phyloP scores from a whole-genome alignment of 2,329 filamentous ascomycete species.

The Aspergillus pseudoviridinutans region DNA sequence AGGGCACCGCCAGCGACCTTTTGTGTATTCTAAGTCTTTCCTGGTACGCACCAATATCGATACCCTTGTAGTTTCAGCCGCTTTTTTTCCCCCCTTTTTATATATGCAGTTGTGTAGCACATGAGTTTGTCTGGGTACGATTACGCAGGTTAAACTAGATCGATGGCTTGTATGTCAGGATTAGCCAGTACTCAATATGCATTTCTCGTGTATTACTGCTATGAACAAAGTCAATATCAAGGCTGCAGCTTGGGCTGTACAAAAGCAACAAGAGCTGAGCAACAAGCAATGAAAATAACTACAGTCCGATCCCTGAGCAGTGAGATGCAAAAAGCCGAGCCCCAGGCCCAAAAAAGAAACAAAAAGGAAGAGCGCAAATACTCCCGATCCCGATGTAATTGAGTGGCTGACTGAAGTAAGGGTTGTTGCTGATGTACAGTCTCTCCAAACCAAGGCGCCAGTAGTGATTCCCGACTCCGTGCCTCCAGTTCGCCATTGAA shows the following conservation, averaged over 20 bases:
- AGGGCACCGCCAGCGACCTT: conserved; percentile 3
- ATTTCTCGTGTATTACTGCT: neutral
- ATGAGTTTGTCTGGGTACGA: neutral
- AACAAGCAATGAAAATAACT: neutral
- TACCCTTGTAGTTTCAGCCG: conserved; percentile 30
- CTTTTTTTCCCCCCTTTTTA: neutral
- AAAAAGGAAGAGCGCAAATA: neutral
- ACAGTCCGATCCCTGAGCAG: no score
- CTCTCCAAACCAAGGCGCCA: neutral
- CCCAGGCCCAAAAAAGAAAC: neutral
- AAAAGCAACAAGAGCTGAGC: neutral
- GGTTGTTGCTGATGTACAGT: conserved; percentile 4
- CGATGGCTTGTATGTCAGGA: neutral
- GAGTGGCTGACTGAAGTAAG: neutral
- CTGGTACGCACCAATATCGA: conserved; percentile 31
- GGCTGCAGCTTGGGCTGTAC: neutral
- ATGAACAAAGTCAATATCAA: neutral
- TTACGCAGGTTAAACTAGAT: neutral
- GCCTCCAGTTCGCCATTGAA: neutral
- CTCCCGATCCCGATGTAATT: neutral
- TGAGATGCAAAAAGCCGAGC: no score
- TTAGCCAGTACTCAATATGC: neutral
- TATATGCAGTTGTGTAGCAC: neutral
- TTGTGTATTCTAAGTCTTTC: conserved; percentile 28
- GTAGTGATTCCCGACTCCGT: neutral